Base-by-base conservation (phyloP, 2,329 filamentous ascomycete genomes). In the Talaromyces marneffei region DNA sequence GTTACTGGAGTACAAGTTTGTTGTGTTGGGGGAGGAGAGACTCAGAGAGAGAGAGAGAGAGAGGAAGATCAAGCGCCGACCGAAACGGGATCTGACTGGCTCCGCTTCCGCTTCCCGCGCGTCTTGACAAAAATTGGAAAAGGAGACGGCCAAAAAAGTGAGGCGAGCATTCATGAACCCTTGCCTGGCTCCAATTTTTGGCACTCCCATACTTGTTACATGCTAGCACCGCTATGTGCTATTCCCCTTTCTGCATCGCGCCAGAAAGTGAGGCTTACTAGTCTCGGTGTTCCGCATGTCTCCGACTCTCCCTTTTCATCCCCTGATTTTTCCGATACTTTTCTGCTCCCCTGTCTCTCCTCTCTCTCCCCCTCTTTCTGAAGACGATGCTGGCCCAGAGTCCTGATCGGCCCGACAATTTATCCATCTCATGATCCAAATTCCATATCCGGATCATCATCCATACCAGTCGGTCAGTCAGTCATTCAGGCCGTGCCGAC, bases 241-340 rank as follows among this genome's bases (percentile, higher is more conserved):
- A 58, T 27, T 33, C 56, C 55, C 12, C 33, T 48, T 58, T 50
- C 42, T 50, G 29, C 27, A 39, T 59, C 20, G 57, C n/a, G 23
- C 33, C 18, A 53, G n/a, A 52, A 59, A 59, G 57, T 59, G 57
- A 59, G 57, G 57, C 57, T 55, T n/a, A 54, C 52, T 55, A 55
- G 52, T 35, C 23, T 55, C 33, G 2, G 2, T 18, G 18, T 59
- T 52, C 57, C 57, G 57, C 57, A 53, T 59, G 46, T 59, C 20
- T 52, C 57, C 57, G 57, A 53, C 46, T 48, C n/a, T 37, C 57
- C 27, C 23, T 16, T 44, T 23, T 35, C 44, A 14, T 23, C 57
- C 46, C 57, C 57, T 59, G 46, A 42, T 31, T 42, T 12, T 52
- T 31, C 57, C 57, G 57, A 59, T 39, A 25, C 42, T 25, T 37